Evolutionary conservation across 352 stramenopile genomes (phyloP).

Genomic region (Phytopythium sindhum): DNA sequence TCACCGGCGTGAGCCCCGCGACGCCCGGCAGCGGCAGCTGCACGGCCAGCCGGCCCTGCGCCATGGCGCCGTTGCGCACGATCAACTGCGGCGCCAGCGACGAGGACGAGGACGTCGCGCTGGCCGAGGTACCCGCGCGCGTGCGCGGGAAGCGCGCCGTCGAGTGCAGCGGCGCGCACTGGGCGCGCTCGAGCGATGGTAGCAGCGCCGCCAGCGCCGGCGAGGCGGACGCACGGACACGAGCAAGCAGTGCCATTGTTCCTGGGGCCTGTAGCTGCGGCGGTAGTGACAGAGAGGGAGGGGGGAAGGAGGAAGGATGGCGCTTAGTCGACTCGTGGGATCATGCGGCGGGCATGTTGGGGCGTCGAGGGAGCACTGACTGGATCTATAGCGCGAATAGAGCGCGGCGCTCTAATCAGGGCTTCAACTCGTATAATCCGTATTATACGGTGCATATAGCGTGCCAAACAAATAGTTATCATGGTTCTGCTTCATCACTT

Average conservation of each 20-base stretch:
- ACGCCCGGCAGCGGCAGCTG: slow-evolving; percentile 59
- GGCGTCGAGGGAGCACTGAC: neutral
- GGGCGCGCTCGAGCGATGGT: neutral
- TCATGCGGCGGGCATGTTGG: neutral
- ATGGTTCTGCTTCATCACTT: too few species aligned
- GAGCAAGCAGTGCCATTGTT: neutral
- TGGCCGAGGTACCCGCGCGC: neutral
- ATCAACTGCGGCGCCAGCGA: slow-evolving; percentile 30
- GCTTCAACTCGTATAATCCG: neutral
- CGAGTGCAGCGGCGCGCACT: neutral
- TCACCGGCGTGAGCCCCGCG: slow-evolving; percentile 45
- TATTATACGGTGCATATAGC: neutral
- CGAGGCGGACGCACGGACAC: neutral
- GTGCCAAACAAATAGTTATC: too few species aligned
- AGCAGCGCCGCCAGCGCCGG: neutral
- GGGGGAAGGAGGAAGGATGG: neutral
- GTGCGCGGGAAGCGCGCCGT: neutral
- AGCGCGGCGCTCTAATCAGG: neutral
- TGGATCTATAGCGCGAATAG: neutral
- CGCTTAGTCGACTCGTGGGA: neutral
- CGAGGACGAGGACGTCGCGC: slow-evolving; percentile 1
- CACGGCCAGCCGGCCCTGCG: slow-evolving; percentile 41
- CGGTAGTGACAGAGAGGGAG: neutral
- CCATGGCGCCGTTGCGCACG: slow-evolving; percentile 39
- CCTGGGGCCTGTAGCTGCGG: neutral